Percentiles rank a stretch among this genome's conserved stretches.
phyloP scores from a whole-genome alignment of 2,329 filamentous ascomycete genomes.

The Hypoxylon sp. region DNA sequence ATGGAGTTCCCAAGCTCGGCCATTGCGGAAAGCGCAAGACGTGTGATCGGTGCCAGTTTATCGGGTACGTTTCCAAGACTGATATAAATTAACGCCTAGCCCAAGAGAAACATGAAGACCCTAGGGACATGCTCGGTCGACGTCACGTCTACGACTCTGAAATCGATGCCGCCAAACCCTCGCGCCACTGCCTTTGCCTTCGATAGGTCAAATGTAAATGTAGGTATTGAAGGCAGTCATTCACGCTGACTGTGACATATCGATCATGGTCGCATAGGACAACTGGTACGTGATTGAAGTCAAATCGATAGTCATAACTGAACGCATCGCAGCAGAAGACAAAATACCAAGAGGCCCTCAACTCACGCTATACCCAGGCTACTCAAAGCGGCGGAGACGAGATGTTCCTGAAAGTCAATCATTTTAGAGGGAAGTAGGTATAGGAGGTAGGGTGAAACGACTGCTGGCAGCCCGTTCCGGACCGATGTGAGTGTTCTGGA shows the following conservation, averaged over 20 bases:
- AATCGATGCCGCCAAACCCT: neutral
- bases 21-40: neutral
- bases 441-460: neutral
- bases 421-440: neutral
- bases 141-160: neutral
- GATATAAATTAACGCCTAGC: neutral
- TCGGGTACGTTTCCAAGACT: neutral
- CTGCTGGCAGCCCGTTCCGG: neutral
- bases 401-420: too few relatives aligned
- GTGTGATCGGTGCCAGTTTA: neutral
- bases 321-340: neutral
- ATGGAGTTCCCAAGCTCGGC: neutral
- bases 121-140: neutral
- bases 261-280: neutral
- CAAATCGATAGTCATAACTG: neutral
- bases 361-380: neutral
- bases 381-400: neutral
- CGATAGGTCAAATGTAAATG: neutral
- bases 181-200: neutral
- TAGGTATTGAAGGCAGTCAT: too few relatives aligned
- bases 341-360: neutral
- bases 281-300: neutral
- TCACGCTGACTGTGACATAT: too few relatives aligned
- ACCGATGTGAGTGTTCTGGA: slow-evolving; percentile 19
- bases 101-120: neutral